Conservation (phyloP, 148 eudicot species). For the Rhododendron simsii region DNA sequence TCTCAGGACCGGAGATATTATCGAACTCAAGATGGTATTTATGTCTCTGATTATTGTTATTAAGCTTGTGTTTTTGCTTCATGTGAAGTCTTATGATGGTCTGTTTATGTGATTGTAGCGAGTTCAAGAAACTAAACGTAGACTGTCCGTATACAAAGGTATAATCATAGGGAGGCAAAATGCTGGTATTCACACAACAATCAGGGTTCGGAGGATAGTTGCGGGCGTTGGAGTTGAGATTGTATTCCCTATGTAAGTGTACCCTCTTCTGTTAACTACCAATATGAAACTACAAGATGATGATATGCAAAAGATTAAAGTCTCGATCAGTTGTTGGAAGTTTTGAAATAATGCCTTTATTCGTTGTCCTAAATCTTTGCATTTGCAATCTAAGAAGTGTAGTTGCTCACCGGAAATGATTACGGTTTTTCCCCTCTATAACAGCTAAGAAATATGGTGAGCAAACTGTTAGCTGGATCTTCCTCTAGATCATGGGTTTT, state of each 20-base stretch:
- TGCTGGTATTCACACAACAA: constrained; percentile 95
- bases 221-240: constrained; percentile 95
- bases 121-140: constrained; percentile 69
- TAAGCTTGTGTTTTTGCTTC: not conserved
- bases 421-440: not conserved
- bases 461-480: not conserved
- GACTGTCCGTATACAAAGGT: constrained; percentile 84
- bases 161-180: constrained; percentile 84
- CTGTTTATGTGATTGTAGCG: constrained; percentile 40
- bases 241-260: constrained; percentile 91
- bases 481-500: not conserved
- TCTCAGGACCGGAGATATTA: constrained; percentile 78
- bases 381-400: not conserved
- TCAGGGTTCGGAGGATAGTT: constrained; percentile 76
- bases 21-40: constrained; percentile 75
- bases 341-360: not conserved
- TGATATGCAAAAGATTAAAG: not conserved
- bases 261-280: not conserved
- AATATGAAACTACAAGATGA: not conserved
- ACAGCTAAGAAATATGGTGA: not conserved
- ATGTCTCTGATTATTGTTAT: not conserved
- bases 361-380: not conserved
- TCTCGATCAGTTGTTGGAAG: not conserved
- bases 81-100: not conserved
- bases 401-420: not conserved